Base-by-base conservation (phyloP, 192 early-diverging fungal species). In the Helicostylum pulchrum region DNA sequence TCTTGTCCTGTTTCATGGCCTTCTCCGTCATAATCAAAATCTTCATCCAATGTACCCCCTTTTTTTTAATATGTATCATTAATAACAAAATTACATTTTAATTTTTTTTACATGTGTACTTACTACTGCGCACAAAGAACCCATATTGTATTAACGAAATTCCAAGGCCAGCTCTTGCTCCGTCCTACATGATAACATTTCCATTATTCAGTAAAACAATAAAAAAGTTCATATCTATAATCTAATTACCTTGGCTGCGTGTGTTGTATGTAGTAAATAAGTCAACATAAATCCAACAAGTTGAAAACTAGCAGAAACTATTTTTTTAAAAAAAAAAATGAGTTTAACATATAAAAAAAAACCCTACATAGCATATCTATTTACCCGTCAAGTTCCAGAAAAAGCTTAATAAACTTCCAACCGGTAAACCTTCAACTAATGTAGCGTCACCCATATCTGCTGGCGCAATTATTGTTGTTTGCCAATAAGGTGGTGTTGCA, bases 271-370 rank as follows among this genome's bases (percentile, higher is more conserved):
- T 55, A 97, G 69, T 52, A 97, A 68, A 63, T 91, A 89, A 17
- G 93, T 94, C 68, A 97, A 72, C 70, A 97, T 83, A 79, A 94
- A 97, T 4, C 93, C 88, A 31, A 90, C 76, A 36, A 92, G 75
- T 61, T 90, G 89, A 51, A 91, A 91, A 63, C 82, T 83, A 53
- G 81, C 80, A 12, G 89, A 91, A 19, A 89, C 84, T 64, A 44
- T 45, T n/a, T n/a, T n/a, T n/a, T n/a, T n/a, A n/a, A n/a, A n/a
- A 68, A 14, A 75, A 80, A 7, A 15, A 23, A 19, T 45, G 19
- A 4, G 7, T 14, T 15, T 23, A 9, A 4, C 9, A 36, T 36
- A 36, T 39, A 39, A 9, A 9, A 9, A 39, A 39, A 39, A 39
- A n/a, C n/a, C n/a, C n/a, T n/a, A n/a, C 2, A 26, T 45, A 71